These are phyloP conservation scores for Serendipita sp. DNA, from an alignment of 768 basidiomycete species.

Conservation along the genomic window DNA sequence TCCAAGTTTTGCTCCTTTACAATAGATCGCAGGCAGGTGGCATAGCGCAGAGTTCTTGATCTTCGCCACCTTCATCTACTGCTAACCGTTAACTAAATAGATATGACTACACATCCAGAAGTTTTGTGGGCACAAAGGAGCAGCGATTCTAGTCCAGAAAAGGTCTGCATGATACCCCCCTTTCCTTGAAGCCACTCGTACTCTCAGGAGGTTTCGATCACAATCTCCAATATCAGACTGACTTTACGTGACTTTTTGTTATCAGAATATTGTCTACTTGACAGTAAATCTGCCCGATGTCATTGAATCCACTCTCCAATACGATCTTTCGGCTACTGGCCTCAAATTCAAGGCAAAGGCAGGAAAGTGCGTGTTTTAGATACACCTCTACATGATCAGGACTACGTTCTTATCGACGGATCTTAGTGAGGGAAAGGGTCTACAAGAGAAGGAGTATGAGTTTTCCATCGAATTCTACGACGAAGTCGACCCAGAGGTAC, in stretches of 20 bases:
- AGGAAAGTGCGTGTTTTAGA: conserved; percentile 33
- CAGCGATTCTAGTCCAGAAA: conserved; percentile 42
- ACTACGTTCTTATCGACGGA: conserved; percentile 10
- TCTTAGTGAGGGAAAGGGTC: conserved; percentile 20
- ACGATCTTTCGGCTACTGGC: conserved; percentile 36
- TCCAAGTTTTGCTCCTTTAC: too few relatives aligned
- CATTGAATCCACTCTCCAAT: conserved; percentile 37
- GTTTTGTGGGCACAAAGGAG: conserved; percentile 92
- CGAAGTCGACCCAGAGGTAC: conserved; percentile 62
- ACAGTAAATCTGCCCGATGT: conserved; percentile 76
- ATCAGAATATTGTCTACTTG: conserved; percentile 74
- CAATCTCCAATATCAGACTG: neutral
- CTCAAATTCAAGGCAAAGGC: conserved; percentile 51
- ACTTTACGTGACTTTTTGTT: neutral
- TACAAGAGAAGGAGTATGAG: conserved; percentile 46
- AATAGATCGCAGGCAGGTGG: too few relatives aligned
- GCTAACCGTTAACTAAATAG: too few relatives aligned
- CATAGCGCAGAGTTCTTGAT: too few relatives aligned
- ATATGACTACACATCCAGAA: conserved; percentile 56
- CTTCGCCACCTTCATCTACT: too few relatives aligned
- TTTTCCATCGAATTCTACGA: conserved; percentile 63
- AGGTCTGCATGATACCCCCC: conserved; percentile 30
- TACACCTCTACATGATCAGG: conserved; percentile 10
- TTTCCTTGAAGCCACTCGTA: neutral
- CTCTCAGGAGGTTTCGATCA: neutral